Conservation (phyloP, 345 rosid species). For the Hibiscus mutabilis region DNA sequence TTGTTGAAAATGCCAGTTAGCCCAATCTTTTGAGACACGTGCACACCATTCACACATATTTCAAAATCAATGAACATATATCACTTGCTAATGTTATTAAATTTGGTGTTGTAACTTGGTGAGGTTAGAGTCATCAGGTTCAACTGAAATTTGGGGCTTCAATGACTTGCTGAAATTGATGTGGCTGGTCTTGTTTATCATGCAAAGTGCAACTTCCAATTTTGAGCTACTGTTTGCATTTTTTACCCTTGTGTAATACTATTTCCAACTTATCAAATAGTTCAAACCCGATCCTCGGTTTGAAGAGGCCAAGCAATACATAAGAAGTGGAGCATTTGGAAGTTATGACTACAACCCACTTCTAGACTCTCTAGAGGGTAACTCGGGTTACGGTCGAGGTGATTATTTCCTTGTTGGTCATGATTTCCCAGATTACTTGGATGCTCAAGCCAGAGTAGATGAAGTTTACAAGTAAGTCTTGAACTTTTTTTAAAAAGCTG, state of each 20-base stretch:
- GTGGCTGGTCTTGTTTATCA: neutral
- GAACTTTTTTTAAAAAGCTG: neutral
- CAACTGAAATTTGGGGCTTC: neutral
- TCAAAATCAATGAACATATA: neutral
- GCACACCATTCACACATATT: neutral
- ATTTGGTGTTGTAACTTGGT: no score
- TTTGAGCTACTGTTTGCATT: neutral
- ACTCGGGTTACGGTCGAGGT: constrained; percentile 92
- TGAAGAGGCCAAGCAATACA: constrained; percentile 84
- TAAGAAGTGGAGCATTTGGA: constrained; percentile 90
- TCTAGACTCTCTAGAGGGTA: constrained; percentile 91
- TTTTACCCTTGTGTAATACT: constrained; percentile 10
- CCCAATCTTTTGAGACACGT: neutral
- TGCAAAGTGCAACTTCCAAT: neutral
- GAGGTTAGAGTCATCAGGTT: neutral
- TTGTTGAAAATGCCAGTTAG: neutral
- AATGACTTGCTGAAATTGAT: neutral
- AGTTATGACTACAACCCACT: constrained; percentile 82
- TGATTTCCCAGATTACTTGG: constrained; percentile 83
- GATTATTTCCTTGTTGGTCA: constrained; percentile 91
- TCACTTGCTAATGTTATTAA: no score
- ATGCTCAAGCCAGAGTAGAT: constrained; percentile 77
- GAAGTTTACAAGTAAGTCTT: constrained; percentile 72
- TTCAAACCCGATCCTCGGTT: constrained; percentile 90
- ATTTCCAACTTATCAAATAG: constrained; percentile 28